These are phyloP conservation scores for Aspergillus cristatus DNA, from an alignment of 495 filamentous ascomycete genomes.

Conservation along the genomic window DNA sequence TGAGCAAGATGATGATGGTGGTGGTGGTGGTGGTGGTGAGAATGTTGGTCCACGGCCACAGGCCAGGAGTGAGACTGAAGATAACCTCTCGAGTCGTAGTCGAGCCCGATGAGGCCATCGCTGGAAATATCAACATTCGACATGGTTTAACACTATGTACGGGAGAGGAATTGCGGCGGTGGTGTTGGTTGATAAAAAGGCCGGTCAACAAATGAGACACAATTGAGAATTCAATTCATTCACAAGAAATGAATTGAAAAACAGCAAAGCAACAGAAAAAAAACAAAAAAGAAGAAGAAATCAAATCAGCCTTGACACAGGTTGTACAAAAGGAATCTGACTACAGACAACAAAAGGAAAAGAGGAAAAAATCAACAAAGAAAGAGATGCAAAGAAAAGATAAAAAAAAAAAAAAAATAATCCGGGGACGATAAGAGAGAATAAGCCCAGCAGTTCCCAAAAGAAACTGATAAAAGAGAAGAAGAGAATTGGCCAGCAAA, in stretches of 20 bases:
- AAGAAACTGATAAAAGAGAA: conserved; percentile 7
- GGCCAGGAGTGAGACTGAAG: conserved; percentile 36
- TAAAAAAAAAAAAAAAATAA: conserved; percentile 2
- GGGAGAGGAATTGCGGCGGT: no score
- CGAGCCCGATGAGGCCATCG: conserved; percentile 39
- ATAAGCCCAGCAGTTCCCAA: no score
- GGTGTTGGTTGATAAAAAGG: no score
- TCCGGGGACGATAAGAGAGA: no score
- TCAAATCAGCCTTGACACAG: no score
- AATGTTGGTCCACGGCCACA: conserved; percentile 31
- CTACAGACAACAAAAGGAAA: no score
- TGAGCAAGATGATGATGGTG: conserved; percentile 30
- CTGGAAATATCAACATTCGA: conserved; percentile 36
- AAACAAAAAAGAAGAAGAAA: conserved; percentile 4
- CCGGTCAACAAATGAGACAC: neutral
- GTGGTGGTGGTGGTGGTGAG: conserved; percentile 25
- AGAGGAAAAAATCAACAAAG: no score
- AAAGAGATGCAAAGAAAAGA: neutral
- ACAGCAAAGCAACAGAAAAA: conserved; percentile 6
- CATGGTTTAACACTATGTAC: conserved; percentile 22
- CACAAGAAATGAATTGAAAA: conserved; percentile 1
- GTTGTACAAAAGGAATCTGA: no score
- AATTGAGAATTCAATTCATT: neutral
- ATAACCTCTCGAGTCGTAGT: conserved; percentile 41
- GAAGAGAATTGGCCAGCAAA: no score